Evolutionary conservation across 108 stramenopile species (phyloP), one percentile per base, ranked within the genome.

Genomic region (Bacterosira constricta): DNA sequence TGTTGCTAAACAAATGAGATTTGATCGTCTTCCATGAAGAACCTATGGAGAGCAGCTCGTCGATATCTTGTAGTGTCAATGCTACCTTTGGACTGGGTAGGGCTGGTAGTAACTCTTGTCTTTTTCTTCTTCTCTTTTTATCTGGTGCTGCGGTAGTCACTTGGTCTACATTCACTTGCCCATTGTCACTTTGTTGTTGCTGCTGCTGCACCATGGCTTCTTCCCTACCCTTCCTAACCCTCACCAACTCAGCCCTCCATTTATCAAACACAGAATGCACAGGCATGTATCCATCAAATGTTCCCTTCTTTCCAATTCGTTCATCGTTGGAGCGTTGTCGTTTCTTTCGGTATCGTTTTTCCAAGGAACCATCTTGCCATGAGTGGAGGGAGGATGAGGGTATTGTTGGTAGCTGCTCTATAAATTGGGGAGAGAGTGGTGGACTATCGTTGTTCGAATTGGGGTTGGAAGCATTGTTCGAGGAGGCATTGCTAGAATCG

Each of bases 211-310:
- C n/a, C n/a, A n/a, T n/a, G n/a, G n/a, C 69, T 34, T 53, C 60
- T 36, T 71, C 68, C 15, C 41, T 30, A n/a, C 64, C 47, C 45
- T 55, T 69, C 41, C 73, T 61, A 23, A 55, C 35, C 39, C 55
- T 32, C 2, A 79, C 27, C 57, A 79, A 55, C 8, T 18, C 20
- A 27, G 66, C 66, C 50, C 88, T 86, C 85, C 81, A 91, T 49
- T 88, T 91, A 25, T 71, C 63, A 84, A 91, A 94, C 18, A 94
- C 59, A 9, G 87, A 64, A 74, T 88, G 87, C 1, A 83, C 63
- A 2, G 93, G 93, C 62, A 83, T 73, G 63, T 77, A 91, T 12
- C 92, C 92, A 50, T 68, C 51, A 63, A 87, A 93, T 1, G 92
- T 90, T 0, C 64, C 73, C 42, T 81, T 75, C 10, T 77, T 46